Evolutionary conservation across 2,329 filamentous ascomycete genomes (phyloP).

Genomic region (Penicillium aurantiogriseum): DNA sequence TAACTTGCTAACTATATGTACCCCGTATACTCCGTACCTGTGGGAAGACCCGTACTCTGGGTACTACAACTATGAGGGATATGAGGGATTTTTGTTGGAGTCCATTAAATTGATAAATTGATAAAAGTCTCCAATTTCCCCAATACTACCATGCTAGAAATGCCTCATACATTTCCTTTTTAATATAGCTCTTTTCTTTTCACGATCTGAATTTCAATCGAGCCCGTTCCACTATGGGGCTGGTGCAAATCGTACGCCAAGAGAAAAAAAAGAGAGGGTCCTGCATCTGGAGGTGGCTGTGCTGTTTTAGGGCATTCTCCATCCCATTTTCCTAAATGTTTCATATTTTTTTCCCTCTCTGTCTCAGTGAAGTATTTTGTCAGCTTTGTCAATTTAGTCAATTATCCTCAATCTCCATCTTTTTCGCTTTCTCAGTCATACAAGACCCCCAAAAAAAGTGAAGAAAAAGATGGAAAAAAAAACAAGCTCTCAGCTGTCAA

Average conservation of each 20-base stretch:
- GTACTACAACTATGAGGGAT: too few relatives aligned
- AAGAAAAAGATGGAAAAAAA: background rate
- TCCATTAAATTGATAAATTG: too few relatives aligned
- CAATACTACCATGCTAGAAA: too few relatives aligned
- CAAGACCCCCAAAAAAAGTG: background rate
- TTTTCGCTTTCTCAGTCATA: background rate
- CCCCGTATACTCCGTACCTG: too few relatives aligned
- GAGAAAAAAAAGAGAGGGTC: background rate
- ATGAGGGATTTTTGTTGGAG: too few relatives aligned
- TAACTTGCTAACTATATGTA: too few relatives aligned
- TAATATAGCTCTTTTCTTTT: too few relatives aligned
- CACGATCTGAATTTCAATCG: too few relatives aligned
- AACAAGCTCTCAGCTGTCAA: background rate
- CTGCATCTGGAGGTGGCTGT: conserved; percentile 25
- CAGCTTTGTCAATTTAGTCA: too few relatives aligned
- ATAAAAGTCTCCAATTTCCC: too few relatives aligned
- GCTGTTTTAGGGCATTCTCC: conserved; percentile 11
- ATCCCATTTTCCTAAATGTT: conserved; percentile 1
- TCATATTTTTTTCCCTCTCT: background rate
- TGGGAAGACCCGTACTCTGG: too few relatives aligned
- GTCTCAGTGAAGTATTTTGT: background rate
- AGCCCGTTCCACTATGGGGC: conserved; percentile 15
- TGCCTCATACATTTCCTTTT: too few relatives aligned
- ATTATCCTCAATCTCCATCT: background rate
- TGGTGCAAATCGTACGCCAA: background rate